Evolutionary conservation across 2,329 filamentous ascomycete genomes (phyloP), one percentile per base, ranked within the genome.

Genomic region (Ascochyta pisi): DNA sequence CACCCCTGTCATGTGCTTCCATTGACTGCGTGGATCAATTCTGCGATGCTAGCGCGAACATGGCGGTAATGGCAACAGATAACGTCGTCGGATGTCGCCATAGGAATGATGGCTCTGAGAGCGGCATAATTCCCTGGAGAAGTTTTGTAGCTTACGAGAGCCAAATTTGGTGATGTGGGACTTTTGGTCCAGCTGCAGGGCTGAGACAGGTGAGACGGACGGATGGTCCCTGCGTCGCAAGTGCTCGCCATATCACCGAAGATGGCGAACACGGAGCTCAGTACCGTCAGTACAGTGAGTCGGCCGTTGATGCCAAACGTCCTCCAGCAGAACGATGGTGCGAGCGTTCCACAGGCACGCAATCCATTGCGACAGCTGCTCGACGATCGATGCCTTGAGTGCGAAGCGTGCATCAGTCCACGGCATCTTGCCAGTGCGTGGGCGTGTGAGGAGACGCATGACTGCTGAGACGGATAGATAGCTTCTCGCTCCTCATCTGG

Each of bases 391-490:
- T 29, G 39, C 26, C 22, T 40, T 34, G 48, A 44, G 31, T n/a
- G 54, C 31, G 23, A 35, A 45, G 48, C 48, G 49, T 26, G 48
- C 43, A 35, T 50, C 53, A 51, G 42, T 47, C 53, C 42, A 56
- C 42, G 42, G 37, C 42, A 41, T 13, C 23, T 48, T 27, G 44
- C 42, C 26, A 49, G 24, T 50, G 53, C 47, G 40, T 61, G 60
- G 60, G 62, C 47, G 52, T 37, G 45, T 35, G 54, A 48, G 50
- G 45, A 39, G 39, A 60, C 66, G 58, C 69, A 68, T 71, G 69
- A 73, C 67, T 63, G 64, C 58, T 66, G 67, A 68, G 66, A 71
- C 65, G 62, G 62, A 69, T 65, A 62, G 62, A 69, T 65, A 62
- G 60, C 51, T 57, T 39, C 50, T 50, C 44, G 48, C 54, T 53